Conservation (phyloP, 192 early-diverging fungal genomes). For the Jimgerdemannia lactiflua region DNA sequence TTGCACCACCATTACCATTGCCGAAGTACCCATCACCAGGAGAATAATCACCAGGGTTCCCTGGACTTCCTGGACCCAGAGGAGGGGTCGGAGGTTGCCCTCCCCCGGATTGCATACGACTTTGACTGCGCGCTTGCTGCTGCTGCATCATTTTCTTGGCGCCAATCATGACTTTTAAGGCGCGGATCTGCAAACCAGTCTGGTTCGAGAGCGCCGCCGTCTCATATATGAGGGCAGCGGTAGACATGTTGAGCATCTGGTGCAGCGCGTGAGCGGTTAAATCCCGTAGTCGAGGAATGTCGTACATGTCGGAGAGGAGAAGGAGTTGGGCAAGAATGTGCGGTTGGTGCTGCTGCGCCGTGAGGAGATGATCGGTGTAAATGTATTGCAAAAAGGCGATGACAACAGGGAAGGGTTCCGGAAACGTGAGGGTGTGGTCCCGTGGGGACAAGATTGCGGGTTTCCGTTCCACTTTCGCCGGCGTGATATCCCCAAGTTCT, state of each 20-base stretch:
- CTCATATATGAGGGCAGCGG: conserved; percentile 65
- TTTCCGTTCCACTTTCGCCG: not conserved
- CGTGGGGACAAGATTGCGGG: not conserved
- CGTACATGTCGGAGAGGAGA: conserved; percentile 59
- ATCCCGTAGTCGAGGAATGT: conserved; percentile 52
- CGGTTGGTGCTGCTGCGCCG: conserved; percentile 64
- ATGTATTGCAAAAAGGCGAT: conserved; percentile 36
- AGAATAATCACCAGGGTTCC: not conserved
- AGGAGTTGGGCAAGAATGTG: conserved; percentile 65
- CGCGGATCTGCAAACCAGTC: conserved; percentile 59
- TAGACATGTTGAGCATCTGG: conserved; percentile 56
- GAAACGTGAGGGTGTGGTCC: conserved; percentile 10
- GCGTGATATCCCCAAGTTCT: not conserved
- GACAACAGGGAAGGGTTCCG: conserved; percentile 23
- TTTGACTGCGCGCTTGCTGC: conserved; percentile 27
- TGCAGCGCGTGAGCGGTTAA: conserved; percentile 57
- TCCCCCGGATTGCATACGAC: not conserved
- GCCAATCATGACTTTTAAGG: conserved; percentile 49
- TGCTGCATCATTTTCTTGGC: conserved; percentile 56
- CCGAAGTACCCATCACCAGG: not conserved
- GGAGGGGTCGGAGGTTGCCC: not conserved
- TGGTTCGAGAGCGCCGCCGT: conserved; percentile 64
- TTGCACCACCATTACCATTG: not conserved
- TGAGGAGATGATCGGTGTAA: conserved; percentile 53
- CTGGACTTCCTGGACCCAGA: not conserved